A percentile compares a stretch with the other conserved stretches of the same genome.
phyloP scores from a whole-genome alignment of 2,329 filamentous ascomycete species.

The Trichophyton schoenleinii region DNA sequence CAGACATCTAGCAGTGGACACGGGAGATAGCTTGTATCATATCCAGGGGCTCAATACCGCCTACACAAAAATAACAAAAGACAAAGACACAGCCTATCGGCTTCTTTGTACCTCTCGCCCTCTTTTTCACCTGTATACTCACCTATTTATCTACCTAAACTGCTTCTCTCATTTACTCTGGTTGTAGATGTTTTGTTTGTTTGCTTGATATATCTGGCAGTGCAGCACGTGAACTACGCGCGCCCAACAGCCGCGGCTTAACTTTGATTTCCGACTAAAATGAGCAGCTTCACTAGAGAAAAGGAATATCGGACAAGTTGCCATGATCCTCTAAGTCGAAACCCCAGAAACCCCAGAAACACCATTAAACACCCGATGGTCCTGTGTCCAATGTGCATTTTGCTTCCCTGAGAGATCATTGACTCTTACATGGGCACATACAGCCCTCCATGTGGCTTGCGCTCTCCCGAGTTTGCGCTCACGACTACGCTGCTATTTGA shows the following conservation, averaged over 20 bases:
- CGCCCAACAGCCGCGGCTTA: constrained; percentile 1
- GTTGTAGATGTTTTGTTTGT: background rate
- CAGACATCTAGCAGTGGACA: background rate
- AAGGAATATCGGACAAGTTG: background rate
- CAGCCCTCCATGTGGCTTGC: background rate
- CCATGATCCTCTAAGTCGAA: background rate
- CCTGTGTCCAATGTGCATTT: background rate
- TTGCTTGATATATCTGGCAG: background rate
- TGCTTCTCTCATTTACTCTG: background rate
- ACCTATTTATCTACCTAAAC: background rate
- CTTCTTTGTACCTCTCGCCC: background rate
- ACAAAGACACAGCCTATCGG: background rate
- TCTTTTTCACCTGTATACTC: background rate
- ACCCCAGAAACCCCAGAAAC: background rate
- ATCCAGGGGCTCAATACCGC: background rate
- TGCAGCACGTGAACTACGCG: constrained; percentile 3
- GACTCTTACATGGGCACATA: background rate
- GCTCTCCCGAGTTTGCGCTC: background rate
- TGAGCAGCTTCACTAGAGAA: background rate
- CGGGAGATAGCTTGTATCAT: constrained; percentile 1
- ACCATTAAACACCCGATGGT: background rate
- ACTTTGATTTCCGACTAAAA: background rate
- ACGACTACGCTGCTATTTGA: background rate
- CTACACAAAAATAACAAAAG: background rate
- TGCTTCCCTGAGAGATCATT: background rate